phyloP scores from a whole-genome alignment of 2,329 filamentous ascomycete species.

The Monosporascus sp. region DNA sequence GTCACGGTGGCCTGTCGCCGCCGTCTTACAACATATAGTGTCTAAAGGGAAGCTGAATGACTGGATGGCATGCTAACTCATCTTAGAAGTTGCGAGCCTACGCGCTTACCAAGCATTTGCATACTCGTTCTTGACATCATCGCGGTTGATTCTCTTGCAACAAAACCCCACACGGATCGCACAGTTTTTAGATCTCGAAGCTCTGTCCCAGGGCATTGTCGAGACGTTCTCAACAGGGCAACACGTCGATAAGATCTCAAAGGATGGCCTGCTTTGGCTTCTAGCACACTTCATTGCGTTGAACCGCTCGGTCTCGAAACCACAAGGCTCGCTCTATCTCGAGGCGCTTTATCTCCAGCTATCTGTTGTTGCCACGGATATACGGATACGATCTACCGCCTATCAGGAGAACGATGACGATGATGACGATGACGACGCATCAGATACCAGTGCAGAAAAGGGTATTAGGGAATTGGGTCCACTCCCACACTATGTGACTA shows the following conservation, averaged over 20 bases:
- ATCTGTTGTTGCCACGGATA: slow-evolving; percentile 45
- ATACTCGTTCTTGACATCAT: slow-evolving; percentile 23
- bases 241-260: slow-evolving; percentile 20
- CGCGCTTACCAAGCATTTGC: slow-evolving; percentile 23
- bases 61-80: neutral
- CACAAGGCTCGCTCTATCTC: slow-evolving; percentile 33
- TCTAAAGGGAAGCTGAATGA: neutral
- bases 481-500: slow-evolving; percentile 54
- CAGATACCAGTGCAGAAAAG: slow-evolving; percentile 38
- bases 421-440: slow-evolving; percentile 25
- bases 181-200: slow-evolving; percentile 31
- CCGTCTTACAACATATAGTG: too few relatives aligned
- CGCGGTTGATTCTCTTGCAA: slow-evolving; percentile 36
- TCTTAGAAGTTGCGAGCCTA: slow-evolving; percentile 7
- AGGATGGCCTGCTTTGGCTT: slow-evolving; percentile 53
- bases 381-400: slow-evolving; percentile 35
- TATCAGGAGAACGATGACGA: slow-evolving; percentile 27
- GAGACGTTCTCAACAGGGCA: slow-evolving; percentile 25
- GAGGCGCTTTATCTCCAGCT: slow-evolving; percentile 50
- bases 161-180: slow-evolving; percentile 32
- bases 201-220: slow-evolving; percentile 38
- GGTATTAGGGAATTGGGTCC: slow-evolving; percentile 23
- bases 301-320: slow-evolving; percentile 31
- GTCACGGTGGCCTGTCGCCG: too few relatives aligned
- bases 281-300: slow-evolving; percentile 63